Percentiles rank a stretch among this genome's conserved stretches.
Evolutionary conservation across 306 rosid genomes (phyloP).

Genomic region (Ammopiptanthus mongolicus): DNA sequence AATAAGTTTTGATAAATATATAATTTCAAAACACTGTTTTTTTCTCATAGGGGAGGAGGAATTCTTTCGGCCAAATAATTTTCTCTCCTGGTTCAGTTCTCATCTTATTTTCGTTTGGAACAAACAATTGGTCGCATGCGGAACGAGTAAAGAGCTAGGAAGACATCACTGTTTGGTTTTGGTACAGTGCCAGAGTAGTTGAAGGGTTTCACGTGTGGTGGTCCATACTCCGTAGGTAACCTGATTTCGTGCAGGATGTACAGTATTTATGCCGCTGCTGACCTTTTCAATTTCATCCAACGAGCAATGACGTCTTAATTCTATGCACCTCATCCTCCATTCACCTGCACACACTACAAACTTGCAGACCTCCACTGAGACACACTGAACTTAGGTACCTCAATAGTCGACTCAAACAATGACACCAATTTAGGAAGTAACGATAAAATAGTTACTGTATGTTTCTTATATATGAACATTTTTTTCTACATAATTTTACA

Average conservation of each 20-base stretch:
- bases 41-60: too few relatives aligned
- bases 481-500: too few relatives aligned
- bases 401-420: neutral
- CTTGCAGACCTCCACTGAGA: neutral
- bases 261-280: neutral
- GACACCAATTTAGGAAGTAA: too few relatives aligned
- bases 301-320: neutral
- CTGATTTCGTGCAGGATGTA: neutral
- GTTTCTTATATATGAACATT: too few relatives aligned
- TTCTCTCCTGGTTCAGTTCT: too few relatives aligned
- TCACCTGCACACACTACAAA: neutral
- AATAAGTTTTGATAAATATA: too few relatives aligned
- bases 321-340: neutral
- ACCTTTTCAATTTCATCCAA: neutral
- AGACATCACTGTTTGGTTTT: neutral
- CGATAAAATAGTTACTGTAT: too few relatives aligned
- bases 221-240: constrained; percentile 17
- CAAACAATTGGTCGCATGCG: too few relatives aligned
- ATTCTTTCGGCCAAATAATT: too few relatives aligned
- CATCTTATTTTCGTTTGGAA: too few relatives aligned
- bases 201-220: constrained; percentile 30
- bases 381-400: neutral
- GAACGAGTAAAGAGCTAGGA: neutral
- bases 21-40: too few relatives aligned
- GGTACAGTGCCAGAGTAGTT: neutral